These are phyloP conservation scores for Aspergillus haitiensis DNA, from an alignment of 495 filamentous ascomycete species.

Conservation along the genomic window DNA sequence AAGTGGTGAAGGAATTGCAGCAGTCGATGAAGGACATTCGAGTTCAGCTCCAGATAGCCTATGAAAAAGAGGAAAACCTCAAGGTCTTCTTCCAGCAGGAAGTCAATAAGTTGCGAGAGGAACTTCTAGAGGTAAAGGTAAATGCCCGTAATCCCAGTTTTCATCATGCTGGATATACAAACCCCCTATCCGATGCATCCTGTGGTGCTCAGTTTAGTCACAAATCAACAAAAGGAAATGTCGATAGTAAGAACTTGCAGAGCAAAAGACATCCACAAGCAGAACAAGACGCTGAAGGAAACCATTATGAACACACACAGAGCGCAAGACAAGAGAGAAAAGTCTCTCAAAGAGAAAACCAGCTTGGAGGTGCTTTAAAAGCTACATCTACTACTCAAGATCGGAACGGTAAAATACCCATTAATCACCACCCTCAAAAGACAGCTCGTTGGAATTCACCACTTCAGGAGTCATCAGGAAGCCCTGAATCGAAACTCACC, in stretches of 20 bases:
- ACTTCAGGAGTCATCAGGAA: conserved; percentile 8
- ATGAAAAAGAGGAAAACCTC: conserved; percentile 20
- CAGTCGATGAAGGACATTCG: conserved; percentile 15
- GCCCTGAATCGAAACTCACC: conserved; percentile 9
- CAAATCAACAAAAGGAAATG: no score
- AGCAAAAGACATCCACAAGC: no score
- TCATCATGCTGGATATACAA: no score
- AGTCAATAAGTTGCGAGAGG: conserved; percentile 16
- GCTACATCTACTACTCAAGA: not conserved
- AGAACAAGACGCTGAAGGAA: no score
- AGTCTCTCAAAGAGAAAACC: no score
- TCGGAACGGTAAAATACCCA: not conserved
- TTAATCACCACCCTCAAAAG: not conserved
- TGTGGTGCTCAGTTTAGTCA: no score
- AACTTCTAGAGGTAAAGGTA: conserved; percentile 9
- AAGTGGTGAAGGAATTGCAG: conserved; percentile 18
- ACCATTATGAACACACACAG: no score
- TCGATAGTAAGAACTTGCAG: no score
- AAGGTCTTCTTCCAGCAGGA: conserved; percentile 18
- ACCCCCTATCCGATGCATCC: no score
- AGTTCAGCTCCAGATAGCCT: conserved; percentile 11
- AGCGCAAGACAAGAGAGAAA: not conserved
- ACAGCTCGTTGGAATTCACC: not conserved
- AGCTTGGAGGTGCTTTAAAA: no score
- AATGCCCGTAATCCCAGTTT: not conserved